Evolutionary conservation across 2,329 filamentous ascomycete genomes (phyloP), one percentile per base, ranked within the genome.

Genomic region (Penicillium expansum): DNA sequence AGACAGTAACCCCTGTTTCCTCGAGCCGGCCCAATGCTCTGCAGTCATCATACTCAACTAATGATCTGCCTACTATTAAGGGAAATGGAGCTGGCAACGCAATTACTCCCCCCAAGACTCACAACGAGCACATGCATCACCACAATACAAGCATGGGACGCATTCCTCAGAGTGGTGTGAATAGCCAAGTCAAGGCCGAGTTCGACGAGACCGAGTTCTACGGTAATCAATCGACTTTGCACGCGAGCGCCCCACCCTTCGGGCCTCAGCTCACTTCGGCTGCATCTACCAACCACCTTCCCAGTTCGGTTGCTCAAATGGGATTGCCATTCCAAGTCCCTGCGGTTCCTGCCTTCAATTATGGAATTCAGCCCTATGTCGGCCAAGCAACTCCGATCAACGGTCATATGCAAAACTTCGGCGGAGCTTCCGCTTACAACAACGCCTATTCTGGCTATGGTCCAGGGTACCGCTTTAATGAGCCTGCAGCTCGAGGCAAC

Each of bases 31-130:
- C 77, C 18, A 67, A 65, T 5, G 71, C 74, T 10, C 57, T 96
- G 56, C 90, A 92, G 75, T 87, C 89, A 43, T 97, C 93, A 0
- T 97, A 90, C 77, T 97, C 94, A 10, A 86, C 91, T 52, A 94
- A 89, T 73, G 92, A 97, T 69, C 82, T 97, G 20, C 90, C 92
- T 5, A 95, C 92, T 8, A 80, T 92, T 69, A 96, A 94, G 82
- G 88, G 82, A 63, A 80, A 83, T 52, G 82, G 83, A 53, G 74
- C 80, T 48, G 77, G 82, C 47, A 69, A 68, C 22, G 67, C 71
- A 4, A 70, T 74, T 30, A 78, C 75, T 13, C 67, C 77, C 11
- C 75, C 77, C 51, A 89, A 90, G 70, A 86, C 79, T 5, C 82
- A 85, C 60, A 79, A 81, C 50, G 82, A 86, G 67, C 80, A 83